These are phyloP conservation scores for Tricholomella constricta DNA, from an alignment of 768 basidiomycete genomes.

Conservation along the genomic window DNA sequence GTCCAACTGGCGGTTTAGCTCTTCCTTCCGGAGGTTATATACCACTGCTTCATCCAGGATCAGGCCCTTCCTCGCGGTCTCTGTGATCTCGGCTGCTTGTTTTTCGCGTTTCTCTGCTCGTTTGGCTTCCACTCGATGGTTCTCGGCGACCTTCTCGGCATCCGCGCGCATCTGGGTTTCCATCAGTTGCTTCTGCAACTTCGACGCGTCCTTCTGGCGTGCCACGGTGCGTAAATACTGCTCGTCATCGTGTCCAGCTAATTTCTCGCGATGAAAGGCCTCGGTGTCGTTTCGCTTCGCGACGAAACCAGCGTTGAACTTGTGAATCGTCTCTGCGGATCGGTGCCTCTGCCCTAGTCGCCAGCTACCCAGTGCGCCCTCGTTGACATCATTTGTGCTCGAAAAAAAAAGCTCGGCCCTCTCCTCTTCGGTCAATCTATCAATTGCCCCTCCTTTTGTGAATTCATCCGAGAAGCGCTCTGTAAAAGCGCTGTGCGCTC, in stretches of 20 bases:
- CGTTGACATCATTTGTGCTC: slow-evolving; percentile 25
- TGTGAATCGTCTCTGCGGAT: slow-evolving; percentile 8
- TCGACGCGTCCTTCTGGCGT: background rate
- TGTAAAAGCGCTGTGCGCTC: slow-evolving; percentile 22
- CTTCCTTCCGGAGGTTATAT: background rate
- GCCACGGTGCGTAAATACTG: background rate
- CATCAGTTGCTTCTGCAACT: background rate
- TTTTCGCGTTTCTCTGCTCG: background rate
- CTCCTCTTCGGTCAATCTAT: too few species aligned
- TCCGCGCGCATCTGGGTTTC: background rate
- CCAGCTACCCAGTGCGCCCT: slow-evolving; percentile 22
- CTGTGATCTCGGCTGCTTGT: background rate
- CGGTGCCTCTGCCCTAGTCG: slow-evolving; percentile 3
- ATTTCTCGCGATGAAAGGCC: too few species aligned
- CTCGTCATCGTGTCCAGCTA: too few species aligned
- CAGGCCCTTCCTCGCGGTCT: background rate
- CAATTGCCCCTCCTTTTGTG: too few species aligned
- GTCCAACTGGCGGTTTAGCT: background rate
- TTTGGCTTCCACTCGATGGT: background rate
- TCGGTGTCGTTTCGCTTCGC: too few species aligned
- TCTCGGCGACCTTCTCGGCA: background rate
- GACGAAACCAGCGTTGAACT: background rate
- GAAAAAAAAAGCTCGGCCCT: background rate
- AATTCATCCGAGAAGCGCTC: slow-evolving; percentile 23
- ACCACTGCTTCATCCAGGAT: background rate